phyloP scores from a whole-genome alignment of 176 grass and related monocot species.

The Oryza punctata region DNA sequence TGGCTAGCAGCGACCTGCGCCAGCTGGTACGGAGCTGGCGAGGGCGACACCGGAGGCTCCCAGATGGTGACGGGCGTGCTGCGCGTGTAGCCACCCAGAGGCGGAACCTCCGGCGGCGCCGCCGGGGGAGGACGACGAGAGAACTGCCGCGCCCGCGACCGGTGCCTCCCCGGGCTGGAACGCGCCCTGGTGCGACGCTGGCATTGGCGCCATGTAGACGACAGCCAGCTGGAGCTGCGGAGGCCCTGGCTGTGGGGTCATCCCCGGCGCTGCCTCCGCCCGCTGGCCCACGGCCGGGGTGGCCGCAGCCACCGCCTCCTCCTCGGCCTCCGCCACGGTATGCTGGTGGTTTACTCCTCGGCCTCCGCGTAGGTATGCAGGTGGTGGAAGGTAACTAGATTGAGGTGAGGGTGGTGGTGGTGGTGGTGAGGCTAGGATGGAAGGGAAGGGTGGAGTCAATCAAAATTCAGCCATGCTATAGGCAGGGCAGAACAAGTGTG shows the following conservation, averaged over 20 bases:
- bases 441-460: not conserved
- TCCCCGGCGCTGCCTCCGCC: not conserved
- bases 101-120: too few species aligned
- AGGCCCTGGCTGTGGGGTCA: not conserved
- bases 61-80: not conserved
- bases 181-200: too few species aligned
- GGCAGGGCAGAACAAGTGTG: too few species aligned
- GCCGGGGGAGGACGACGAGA: too few species aligned
- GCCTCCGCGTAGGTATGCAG: too few species aligned
- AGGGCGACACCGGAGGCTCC: not conserved
- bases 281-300: not conserved
- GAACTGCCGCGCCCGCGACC: not conserved
- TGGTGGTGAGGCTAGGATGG: too few species aligned
- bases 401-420: not conserved
- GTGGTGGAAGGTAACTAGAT: not conserved
- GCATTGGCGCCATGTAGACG: not conserved
- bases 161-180: not conserved
- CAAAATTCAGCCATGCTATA: too few species aligned
- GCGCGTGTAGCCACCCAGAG: constrained; percentile 7
- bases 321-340: constrained; percentile 28
- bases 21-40: not conserved
- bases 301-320: constrained; percentile 7
- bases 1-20: not conserved
- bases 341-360: too few species aligned
- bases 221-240: not conserved